Conservation (phyloP, 2,329 filamentous ascomycete genomes). For the Cordyceps cicadae region DNA sequence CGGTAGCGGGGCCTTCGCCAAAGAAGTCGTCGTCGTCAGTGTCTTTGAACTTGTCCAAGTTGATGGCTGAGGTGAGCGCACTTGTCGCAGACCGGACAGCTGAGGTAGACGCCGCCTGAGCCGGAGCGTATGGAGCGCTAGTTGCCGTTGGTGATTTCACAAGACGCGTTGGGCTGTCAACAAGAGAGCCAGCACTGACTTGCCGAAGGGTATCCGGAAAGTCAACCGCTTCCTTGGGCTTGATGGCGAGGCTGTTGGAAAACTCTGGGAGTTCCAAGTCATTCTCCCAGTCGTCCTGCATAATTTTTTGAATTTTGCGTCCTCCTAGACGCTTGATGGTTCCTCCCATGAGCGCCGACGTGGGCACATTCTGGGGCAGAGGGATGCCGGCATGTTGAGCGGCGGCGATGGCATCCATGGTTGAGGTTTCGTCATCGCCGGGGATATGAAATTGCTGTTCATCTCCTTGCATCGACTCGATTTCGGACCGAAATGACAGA, state of each 20-base stretch:
- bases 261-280: conserved; percentile 62
- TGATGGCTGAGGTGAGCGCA: conserved; percentile 38
- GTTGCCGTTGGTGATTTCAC: conserved; percentile 23
- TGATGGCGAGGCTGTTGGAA: conserved; percentile 55
- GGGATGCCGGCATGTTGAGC: conserved; percentile 87
- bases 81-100: conserved; percentile 23
- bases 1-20: conserved; percentile 55
- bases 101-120: conserved; percentile 16
- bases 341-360: conserved; percentile 82
- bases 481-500: conserved; percentile 72
- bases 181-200: conserved; percentile 49
- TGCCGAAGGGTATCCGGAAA: conserved; percentile 64
- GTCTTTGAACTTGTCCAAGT: conserved; percentile 58
- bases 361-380: conserved; percentile 75
- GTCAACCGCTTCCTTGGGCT: conserved; percentile 48
- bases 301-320: conserved; percentile 61
- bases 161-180: conserved; percentile 42
- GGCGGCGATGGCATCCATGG: conserved; percentile 75
- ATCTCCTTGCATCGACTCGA: conserved; percentile 66
- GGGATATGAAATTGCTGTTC: conserved; percentile 82
- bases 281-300: conserved; percentile 75
- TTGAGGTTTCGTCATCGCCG: conserved; percentile 77
- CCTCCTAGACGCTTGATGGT: conserved; percentile 85
- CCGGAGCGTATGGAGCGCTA: conserved; percentile 14
- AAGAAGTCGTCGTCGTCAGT: conserved; percentile 55